Evolutionary conservation across 2,329 filamentous ascomycete species (phyloP).

Genomic region (Cladosporium cucumerinum): DNA sequence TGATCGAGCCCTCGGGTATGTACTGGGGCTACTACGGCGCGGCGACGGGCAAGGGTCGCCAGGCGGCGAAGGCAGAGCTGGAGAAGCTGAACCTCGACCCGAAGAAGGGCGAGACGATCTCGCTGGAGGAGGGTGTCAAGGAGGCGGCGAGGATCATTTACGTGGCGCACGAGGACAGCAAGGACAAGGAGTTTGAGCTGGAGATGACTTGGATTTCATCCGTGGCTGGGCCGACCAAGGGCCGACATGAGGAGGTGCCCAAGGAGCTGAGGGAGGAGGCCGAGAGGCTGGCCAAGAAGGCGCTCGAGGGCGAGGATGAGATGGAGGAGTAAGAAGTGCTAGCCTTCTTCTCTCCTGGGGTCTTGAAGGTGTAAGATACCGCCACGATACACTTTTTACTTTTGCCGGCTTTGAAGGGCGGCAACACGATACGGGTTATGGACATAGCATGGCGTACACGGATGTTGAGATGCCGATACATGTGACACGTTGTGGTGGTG

Average conservation of each 20-base stretch:
- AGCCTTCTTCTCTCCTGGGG: not conserved
- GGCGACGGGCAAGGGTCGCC: constrained; percentile 92
- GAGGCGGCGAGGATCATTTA: constrained; percentile 97
- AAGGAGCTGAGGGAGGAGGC: constrained; percentile 88
- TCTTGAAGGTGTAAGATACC: constrained; percentile 18
- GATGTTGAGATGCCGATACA: constrained; percentile 5
- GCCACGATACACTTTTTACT: constrained; percentile 13
- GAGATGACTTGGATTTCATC: constrained; percentile 98
- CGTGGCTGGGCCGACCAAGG: constrained; percentile 81
- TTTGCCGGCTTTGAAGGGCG: not conserved
- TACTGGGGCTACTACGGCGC: constrained; percentile 99
- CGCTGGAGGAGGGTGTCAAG: constrained; percentile 84
- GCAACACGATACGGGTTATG: constrained; percentile 4
- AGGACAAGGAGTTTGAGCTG: constrained; percentile 99
- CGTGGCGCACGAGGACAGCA: constrained; percentile 96
- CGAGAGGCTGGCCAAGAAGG: constrained; percentile 86
- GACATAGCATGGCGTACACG: constrained; percentile 15
- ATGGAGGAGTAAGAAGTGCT: constrained; percentile 73
- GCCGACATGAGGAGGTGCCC: constrained; percentile 88
- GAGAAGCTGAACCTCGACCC: constrained; percentile 84
- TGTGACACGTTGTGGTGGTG: not conserved
- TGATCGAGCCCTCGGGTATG: constrained; percentile 95
- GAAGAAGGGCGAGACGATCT: constrained; percentile 65
- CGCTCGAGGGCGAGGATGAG: constrained; percentile 80
- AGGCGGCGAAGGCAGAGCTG: constrained; percentile 95